Evolutionary conservation across 306 rosid genomes (phyloP), one percentile per base, ranked within the genome.

Genomic region (Hippophae tibetana): DNA sequence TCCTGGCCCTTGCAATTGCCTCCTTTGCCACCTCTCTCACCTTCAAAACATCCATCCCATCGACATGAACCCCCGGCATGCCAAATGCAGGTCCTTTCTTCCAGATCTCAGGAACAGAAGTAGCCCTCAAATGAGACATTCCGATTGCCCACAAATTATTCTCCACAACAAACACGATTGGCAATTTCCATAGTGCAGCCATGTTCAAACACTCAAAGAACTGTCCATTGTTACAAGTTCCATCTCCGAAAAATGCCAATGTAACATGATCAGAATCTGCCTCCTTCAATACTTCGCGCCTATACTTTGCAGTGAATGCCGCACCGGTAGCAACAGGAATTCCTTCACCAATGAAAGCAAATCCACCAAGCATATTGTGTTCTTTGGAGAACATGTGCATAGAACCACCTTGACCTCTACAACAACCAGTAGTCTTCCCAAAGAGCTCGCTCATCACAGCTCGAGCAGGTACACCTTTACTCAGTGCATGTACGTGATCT

Each of bases 331-430:
- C 99, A 57, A 93, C 85, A 2, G 99, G 99, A 62, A 93, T 88
- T 48, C 99, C 99, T 80, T 93, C 99, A 48, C 99, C 99, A 25
- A 93, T 93, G 82, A 93, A 93, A 4, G 99, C 99, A 54, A 93
- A 93, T 23, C 99, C 99, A 10, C 99, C 99, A 5, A 93, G 72
- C 77, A 93, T 5, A 57, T 88, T 88, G 76, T 86, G 79, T 72
- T 82, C 97, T 70, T 84, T 93, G 0, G 99, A 93, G 85, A 93
- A 93, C 99, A 93, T 93, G 67, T 93, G 99, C 99, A 93, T 93
- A 0, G 99, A 93, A 76, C 99, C 99, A 6, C 99, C 99, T 70
- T 93, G 99, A 61, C 99, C 99, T 1, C 97, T 86, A 85, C 99
- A 93, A 62, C 93, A 84, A 8, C 99, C 99, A 0, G 99, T 88